phyloP scores from a whole-genome alignment of 108 stramenopile genomes.

The Bacterosira constricta region DNA sequence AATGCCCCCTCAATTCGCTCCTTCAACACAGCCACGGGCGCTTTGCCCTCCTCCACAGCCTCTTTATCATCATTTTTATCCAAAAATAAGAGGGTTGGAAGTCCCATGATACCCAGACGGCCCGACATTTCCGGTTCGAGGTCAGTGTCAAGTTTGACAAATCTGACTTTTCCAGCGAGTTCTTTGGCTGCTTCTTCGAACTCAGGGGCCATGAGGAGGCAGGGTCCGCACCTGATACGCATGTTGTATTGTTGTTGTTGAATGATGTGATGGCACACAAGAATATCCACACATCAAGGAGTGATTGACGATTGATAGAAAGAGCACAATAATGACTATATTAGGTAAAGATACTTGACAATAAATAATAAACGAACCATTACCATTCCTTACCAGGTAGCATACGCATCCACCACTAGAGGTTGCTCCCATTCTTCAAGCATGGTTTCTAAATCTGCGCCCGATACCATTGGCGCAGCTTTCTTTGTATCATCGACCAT shows the following conservation, averaged over 20 bases:
- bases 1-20: slow-evolving; percentile 83
- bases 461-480: slow-evolving; percentile 50
- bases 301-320: background rate
- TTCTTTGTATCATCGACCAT: slow-evolving; percentile 19
- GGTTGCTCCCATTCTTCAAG: slow-evolving; percentile 77
- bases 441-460: slow-evolving; percentile 79
- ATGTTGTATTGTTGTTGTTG: too few species aligned
- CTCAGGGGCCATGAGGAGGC: slow-evolving; percentile 84
- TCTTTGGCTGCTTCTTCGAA: slow-evolving; percentile 82
- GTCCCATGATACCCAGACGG: slow-evolving; percentile 78
- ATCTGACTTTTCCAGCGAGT: slow-evolving; percentile 70
- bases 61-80: slow-evolving; percentile 66
- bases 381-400: slow-evolving; percentile 63
- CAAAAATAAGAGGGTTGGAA: slow-evolving; percentile 79
- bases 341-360: background rate
- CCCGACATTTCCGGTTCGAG: slow-evolving; percentile 77
- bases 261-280: too few species aligned
- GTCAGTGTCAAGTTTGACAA: slow-evolving; percentile 85
- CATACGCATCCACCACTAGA: slow-evolving; percentile 84
- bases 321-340: background rate
- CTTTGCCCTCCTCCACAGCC: slow-evolving; percentile 56
- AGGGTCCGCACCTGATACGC: slow-evolving; percentile 76
- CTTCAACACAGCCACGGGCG: slow-evolving; percentile 68
- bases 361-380: background rate
- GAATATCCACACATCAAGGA: too few species aligned